Percentiles rank a stretch among this genome's conserved stretches.
These are phyloP conservation scores for Thermothelomyces thermophilus DNA, from an alignment of 2,329 filamentous ascomycete genomes.

Conservation along the genomic window DNA sequence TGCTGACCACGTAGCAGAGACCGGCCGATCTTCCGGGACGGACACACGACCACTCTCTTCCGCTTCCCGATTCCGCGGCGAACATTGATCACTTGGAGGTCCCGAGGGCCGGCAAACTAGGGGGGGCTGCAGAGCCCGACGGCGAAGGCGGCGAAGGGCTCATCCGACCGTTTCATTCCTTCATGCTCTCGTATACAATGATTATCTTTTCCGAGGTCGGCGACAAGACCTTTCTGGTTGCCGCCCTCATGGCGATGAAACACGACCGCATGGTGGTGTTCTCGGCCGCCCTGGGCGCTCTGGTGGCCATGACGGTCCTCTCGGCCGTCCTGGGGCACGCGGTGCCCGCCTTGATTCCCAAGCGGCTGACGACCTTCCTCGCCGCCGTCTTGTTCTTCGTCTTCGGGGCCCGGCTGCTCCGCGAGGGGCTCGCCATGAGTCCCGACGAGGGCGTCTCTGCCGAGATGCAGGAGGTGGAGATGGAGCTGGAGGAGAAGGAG, in stretches of 20 bases:
- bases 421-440: constrained; percentile 83
- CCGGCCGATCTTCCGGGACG: constrained; percentile 73
- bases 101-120: constrained; percentile 33
- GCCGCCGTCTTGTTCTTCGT: constrained; percentile 81
- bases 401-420: constrained; percentile 77
- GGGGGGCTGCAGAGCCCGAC: constrained; percentile 28
- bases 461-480: constrained; percentile 95
- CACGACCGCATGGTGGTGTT: constrained; percentile 91
- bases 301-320: constrained; percentile 90
- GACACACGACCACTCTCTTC: constrained; percentile 66
- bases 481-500: constrained; percentile 90
- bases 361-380: constrained; percentile 81
- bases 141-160: constrained; percentile 50
- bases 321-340: constrained; percentile 90
- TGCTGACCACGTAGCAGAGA: constrained; percentile 49
- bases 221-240: constrained; percentile 97
- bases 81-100: constrained; percentile 59
- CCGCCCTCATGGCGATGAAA: constrained; percentile 98
- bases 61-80: constrained; percentile 57
- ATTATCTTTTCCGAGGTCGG: constrained; percentile 95
- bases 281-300: constrained; percentile 83
- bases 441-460: constrained; percentile 87
- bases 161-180: constrained; percentile 80
- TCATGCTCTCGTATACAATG: constrained; percentile 89
- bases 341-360: constrained; percentile 82